A percentile compares a stretch with the other conserved stretches of the same genome.
phyloP scores from a whole-genome alignment of 257 asterid genomes.

The Linaria vulgaris region DNA sequence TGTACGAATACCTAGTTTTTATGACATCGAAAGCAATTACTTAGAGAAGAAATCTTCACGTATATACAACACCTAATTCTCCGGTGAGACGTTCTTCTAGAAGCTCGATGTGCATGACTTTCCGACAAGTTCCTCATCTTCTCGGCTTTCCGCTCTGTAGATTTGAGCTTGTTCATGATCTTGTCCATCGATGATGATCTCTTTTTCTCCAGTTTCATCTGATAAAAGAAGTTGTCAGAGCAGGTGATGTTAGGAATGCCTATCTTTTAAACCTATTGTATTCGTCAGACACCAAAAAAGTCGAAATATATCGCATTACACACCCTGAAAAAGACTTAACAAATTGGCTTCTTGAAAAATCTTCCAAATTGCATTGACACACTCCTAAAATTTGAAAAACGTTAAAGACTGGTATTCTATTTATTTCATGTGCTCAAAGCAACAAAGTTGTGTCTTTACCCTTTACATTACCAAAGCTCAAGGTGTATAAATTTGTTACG shows the following conservation, averaged over 20 bases:
- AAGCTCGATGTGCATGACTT: conserved; percentile 28
- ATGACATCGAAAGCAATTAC: conserved; percentile 42
- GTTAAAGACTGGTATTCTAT: too few species aligned
- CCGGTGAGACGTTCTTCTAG: conserved; percentile 20
- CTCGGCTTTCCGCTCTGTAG: conserved; percentile 56
- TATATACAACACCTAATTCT: conserved; percentile 27
- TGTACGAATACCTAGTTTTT: conserved; percentile 6
- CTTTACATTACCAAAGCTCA: too few species aligned
- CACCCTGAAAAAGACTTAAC: too few species aligned
- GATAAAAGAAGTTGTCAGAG: conserved; percentile 6
- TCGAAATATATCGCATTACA: too few species aligned
- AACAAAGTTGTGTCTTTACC: too few species aligned
- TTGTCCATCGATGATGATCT: conserved; percentile 70
- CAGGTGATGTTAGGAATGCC: neutral
- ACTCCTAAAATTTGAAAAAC: too few species aligned
- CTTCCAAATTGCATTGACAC: too few species aligned
- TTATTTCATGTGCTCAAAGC: too few species aligned
- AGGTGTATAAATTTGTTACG: too few species aligned
- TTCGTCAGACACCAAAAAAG: too few species aligned
- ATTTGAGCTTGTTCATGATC: conserved; percentile 56
- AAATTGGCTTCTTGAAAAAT: too few species aligned
- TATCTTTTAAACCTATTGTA: too few species aligned
- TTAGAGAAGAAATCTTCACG: conserved; percentile 35
- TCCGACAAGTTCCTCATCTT: conserved; percentile 53
- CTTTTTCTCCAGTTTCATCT: conserved; percentile 79